These are phyloP conservation scores for Magnaporthiopsis poae DNA, from an alignment of 2,329 filamentous ascomycete species.

Conservation along the genomic window DNA sequence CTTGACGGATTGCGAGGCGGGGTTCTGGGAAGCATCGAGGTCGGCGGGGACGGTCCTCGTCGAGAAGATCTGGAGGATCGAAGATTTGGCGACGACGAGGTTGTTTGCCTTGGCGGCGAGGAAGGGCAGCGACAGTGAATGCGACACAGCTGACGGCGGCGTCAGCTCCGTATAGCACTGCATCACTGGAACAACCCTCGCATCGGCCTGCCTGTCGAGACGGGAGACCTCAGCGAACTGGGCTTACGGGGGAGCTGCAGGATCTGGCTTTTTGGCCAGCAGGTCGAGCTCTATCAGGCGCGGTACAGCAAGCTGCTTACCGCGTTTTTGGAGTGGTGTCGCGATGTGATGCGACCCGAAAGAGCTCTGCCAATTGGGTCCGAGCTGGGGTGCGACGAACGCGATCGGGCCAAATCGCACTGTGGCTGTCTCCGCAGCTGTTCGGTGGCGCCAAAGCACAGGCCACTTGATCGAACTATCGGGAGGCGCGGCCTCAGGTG, in stretches of 20 bases:
- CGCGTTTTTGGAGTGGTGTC: not conserved
- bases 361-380: not conserved
- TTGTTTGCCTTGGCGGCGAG: slow-evolving; percentile 67
- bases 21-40: slow-evolving; percentile 36
- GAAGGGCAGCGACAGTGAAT: slow-evolving; percentile 73
- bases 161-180: slow-evolving; percentile 96
- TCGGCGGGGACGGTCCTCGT: slow-evolving; percentile 59
- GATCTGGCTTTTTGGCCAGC: not conserved
- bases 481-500: too few species aligned
- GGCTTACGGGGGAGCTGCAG: not conserved
- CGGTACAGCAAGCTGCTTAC: not conserved
- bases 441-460: not conserved
- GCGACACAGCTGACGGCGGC: slow-evolving; percentile 86
- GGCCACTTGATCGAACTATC: not conserved
- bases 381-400: not conserved
- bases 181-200: slow-evolving; percentile 45
- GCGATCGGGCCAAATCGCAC: too few species aligned
- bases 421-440: too few species aligned
- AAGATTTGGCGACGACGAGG: slow-evolving; percentile 83
- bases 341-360: not conserved
- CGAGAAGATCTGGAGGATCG: slow-evolving; percentile 82
- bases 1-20: slow-evolving; percentile 19
- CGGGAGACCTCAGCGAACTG: not conserved
- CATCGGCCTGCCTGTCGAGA: slow-evolving; percentile 1
- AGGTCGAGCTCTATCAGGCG: not conserved